These are phyloP conservation scores for Entomortierella beljakovae DNA, from an alignment of 192 early-diverging fungal genomes.

Conservation along the genomic window DNA sequence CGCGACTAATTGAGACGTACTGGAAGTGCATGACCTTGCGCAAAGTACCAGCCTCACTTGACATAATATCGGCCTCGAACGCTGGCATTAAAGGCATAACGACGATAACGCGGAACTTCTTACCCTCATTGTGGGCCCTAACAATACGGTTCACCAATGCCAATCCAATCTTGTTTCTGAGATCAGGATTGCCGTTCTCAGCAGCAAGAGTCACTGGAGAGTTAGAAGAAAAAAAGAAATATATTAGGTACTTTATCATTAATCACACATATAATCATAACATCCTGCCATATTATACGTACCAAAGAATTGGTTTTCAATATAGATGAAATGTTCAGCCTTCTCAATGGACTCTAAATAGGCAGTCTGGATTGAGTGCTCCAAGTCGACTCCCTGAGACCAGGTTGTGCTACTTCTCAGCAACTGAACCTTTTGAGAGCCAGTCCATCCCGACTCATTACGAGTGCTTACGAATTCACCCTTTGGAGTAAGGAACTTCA, in stretches of 20 bases:
- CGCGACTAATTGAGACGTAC: constrained; percentile 83
- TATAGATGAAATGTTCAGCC: constrained; percentile 92
- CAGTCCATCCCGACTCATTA: constrained; percentile 68
- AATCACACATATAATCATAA: background rate
- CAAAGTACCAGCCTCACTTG: constrained; percentile 78
- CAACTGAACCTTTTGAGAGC: constrained; percentile 76
- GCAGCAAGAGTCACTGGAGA: constrained; percentile 61
- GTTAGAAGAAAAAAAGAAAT: background rate
- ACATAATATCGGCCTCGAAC: constrained; percentile 85
- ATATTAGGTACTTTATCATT: background rate
- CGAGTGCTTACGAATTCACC: constrained; percentile 76
- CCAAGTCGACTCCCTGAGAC: constrained; percentile 72
- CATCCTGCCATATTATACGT: constrained; percentile 27
- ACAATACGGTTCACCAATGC: constrained; percentile 84
- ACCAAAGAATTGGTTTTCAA: constrained; percentile 96
- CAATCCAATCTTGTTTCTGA: constrained; percentile 87
- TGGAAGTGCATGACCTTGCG: constrained; percentile 84
- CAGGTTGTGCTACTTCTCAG: constrained; percentile 78
- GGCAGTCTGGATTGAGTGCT: constrained; percentile 85
- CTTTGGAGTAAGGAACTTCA: constrained; percentile 80
- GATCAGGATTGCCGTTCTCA: constrained; percentile 55
- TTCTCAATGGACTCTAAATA: constrained; percentile 80
- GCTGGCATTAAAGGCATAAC: constrained; percentile 91
- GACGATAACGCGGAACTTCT: constrained; percentile 85
- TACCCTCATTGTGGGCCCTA: constrained; percentile 70